These are phyloP conservation scores for Cokeromyces recurvatus DNA, from an alignment of 371 early-diverging fungal species.

Conservation along the genomic window DNA sequence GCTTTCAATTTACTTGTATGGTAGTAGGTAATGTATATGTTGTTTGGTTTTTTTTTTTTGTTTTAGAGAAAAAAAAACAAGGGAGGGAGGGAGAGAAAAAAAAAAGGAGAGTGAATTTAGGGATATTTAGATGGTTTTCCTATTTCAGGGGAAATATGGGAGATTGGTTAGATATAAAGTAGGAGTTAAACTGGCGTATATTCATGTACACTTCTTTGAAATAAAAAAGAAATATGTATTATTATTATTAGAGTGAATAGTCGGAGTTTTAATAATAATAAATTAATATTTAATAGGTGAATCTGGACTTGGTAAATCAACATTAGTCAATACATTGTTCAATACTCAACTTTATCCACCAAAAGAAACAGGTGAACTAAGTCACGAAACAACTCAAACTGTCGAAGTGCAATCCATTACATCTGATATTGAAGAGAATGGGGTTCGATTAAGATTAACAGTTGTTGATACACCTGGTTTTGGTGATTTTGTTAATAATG, in stretches of 20 bases:
- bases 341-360: conserved; percentile 88
- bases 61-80: too few species aligned
- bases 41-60: too few species aligned
- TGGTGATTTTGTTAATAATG: conserved; percentile 95
- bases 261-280: too few species aligned
- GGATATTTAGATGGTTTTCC: too few species aligned
- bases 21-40: conserved; percentile 90
- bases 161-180: too few species aligned
- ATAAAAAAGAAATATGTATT: too few species aligned
- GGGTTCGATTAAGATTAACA: conserved; percentile 90
- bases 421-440: conserved; percentile 84
- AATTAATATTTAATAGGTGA: conserved; percentile 64
- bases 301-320: conserved; percentile 99
- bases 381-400: conserved; percentile 85
- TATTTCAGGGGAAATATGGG: too few species aligned
- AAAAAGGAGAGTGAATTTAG: not conserved
- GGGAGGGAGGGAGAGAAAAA: not conserved
- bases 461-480: conserved; percentile 95
- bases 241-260: too few species aligned
- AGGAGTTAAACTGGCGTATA: too few species aligned
- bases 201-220: too few species aligned
- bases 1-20: conserved; percentile 98
- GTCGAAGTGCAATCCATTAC: conserved; percentile 92
- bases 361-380: conserved; percentile 74
- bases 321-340: conserved; percentile 99